Evolutionary conservation across 257 asterid species (phyloP), one percentile per base, ranked within the genome.

Genomic region (Thymus quinquecostatus): DNA sequence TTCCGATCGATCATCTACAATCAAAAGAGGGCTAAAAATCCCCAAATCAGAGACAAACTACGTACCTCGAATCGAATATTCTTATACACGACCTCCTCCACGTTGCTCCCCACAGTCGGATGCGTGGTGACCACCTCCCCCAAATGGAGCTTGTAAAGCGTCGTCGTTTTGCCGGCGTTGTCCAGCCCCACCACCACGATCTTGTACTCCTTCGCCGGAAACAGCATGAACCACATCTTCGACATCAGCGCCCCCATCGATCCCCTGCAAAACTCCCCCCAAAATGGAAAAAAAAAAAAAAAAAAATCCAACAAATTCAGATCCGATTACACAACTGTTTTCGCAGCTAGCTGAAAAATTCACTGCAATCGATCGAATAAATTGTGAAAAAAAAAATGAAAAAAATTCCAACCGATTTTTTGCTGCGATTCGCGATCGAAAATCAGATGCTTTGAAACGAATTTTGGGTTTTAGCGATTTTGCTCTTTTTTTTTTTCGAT

Each of bases 31-130:
- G 56, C 36, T 41, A 29, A 29, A 36, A 48, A 27, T 38, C 54
- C 11, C 29, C 12, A 10, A 80, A 27, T 21, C 21, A 10, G 34
- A 70, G 55, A 67, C 21, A 21, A 49, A 63, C 51, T 7, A 7
- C 56, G 8, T 45, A 93, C 98, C 98, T 93, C 98, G 66, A 93
- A 93, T 67, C 97, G 88, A 43, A 93, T 93, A 73, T 93, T 93
- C 80, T 93, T 93, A 58, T 89, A 93, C 50, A 93, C 97, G 65
- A 93, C 89, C 85, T 93, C 98, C 85, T 93, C 98, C 2, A 90
- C 97, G 74, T 93, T 93, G 89, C 98, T 93, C 64, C 98, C 98
- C 27, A 93, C 96, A n/a, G 98, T 93, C 48, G 98, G 98, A 30
- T 89, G 95, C 57, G 98, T 93, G 66, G 98, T 89, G 54, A 93